Evolutionary conservation across 2,329 filamentous ascomycete genomes (phyloP).

Genomic region (Waltergamsia citrina): DNA sequence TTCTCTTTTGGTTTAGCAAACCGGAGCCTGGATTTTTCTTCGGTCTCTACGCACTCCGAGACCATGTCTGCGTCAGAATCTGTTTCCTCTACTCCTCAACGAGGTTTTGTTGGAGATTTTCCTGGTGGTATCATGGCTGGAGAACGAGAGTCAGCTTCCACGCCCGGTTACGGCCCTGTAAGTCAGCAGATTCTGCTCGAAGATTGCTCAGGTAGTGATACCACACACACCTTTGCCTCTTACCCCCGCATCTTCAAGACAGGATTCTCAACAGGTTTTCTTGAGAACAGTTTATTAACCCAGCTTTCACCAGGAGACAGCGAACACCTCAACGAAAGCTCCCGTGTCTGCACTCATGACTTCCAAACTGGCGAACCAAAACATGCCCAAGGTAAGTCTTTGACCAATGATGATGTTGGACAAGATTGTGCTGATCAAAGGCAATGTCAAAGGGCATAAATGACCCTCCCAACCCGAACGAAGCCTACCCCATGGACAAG

Average conservation of each 20-base stretch:
- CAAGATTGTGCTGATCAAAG: constrained; percentile 26
- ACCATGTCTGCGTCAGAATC: constrained; percentile 20
- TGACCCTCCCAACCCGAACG: constrained; percentile 24
- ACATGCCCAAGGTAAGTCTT: constrained; percentile 31
- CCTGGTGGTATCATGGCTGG: neutral
- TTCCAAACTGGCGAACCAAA: constrained; percentile 40
- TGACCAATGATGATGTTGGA: constrained; percentile 5
- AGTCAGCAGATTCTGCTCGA: neutral
- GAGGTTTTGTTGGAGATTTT: constrained; percentile 6
- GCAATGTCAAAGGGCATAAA: constrained; percentile 31
- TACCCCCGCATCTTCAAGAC: too few relatives aligned
- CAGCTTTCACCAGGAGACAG: neutral
- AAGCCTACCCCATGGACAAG: constrained; percentile 55
- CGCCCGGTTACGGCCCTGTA: neutral
- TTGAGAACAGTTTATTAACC: too few relatives aligned
- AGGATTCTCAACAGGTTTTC: too few relatives aligned
- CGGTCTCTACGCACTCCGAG: constrained; percentile 1
- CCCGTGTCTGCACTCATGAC: constrained; percentile 29
- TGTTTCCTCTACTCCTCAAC: constrained; percentile 16
- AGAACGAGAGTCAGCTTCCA: neutral
- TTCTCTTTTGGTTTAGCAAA: constrained; percentile 5
- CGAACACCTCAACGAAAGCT: constrained; percentile 23
- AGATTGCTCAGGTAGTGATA: neutral
- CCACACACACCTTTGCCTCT: neutral
- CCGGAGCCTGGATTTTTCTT: constrained; percentile 5